A percentile compares a stretch with the other conserved stretches of the same genome.
These are phyloP conservation scores for Rhododendron ferrugineum DNA, from an alignment of 148 eudicot species.

Conservation along the genomic window DNA sequence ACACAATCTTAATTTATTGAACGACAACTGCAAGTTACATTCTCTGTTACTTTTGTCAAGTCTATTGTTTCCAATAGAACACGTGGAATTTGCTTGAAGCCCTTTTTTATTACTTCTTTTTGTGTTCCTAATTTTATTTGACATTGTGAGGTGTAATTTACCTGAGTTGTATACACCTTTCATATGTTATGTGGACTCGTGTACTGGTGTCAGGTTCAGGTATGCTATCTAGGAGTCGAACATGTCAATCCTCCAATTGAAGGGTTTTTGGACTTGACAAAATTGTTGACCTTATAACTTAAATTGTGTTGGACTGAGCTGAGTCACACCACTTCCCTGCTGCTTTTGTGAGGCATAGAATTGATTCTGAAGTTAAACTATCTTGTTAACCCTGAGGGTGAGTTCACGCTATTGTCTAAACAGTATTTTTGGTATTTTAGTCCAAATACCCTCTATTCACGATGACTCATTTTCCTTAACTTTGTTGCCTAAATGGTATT, in stretches of 20 bases:
- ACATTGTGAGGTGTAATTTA: background rate
- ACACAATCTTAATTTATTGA: background rate
- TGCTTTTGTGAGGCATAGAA: background rate
- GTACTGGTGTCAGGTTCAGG: background rate
- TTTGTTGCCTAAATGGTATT: background rate
- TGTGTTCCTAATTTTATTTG: background rate
- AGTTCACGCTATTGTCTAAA: background rate
- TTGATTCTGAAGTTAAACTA: background rate
- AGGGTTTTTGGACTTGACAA: background rate
- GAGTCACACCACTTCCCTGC: background rate
- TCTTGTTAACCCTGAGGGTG: background rate
- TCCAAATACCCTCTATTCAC: background rate
- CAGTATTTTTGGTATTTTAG: background rate
- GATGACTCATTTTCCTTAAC: too few species aligned
- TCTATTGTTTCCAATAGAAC: background rate
- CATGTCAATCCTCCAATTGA: background rate
- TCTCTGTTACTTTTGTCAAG: background rate
- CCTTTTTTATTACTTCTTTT: background rate
- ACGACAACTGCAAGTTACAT: background rate
- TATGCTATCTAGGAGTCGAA: background rate
- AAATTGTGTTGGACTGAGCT: background rate
- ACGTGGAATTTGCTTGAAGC: background rate
- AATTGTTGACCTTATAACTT: background rate
- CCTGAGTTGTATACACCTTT: background rate
- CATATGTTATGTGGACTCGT: background rate